Evolutionary conservation across 129 eudicot species (phyloP).

Genomic region (Ambrosia trifida): DNA sequence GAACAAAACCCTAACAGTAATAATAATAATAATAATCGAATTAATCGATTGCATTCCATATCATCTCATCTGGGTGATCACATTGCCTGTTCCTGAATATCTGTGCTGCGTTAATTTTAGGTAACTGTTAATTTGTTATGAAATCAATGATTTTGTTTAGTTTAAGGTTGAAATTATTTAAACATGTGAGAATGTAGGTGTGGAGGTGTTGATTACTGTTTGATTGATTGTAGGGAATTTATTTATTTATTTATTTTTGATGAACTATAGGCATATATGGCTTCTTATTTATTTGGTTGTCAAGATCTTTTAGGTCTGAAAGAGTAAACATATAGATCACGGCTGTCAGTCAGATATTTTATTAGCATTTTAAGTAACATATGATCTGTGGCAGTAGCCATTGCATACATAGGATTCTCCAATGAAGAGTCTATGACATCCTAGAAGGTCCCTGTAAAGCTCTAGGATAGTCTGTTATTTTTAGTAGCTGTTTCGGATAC

Average conservation of each 20-base stretch:
- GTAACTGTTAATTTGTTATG: slow-evolving; percentile 1
- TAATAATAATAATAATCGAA: not conserved
- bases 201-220: slow-evolving; percentile 13
- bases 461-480: not conserved
- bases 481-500: not conserved
- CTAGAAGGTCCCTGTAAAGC: slow-evolving; percentile 1
- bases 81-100: slow-evolving; percentile 29
- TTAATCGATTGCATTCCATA: slow-evolving; percentile 18
- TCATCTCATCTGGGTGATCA: slow-evolving; percentile 21
- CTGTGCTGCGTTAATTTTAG: slow-evolving; percentile 8
- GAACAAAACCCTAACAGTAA: slow-evolving; percentile 36
- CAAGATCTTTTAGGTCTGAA: not conserved
- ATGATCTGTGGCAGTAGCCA: slow-evolving; percentile 12
- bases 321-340: not conserved
- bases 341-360: not conserved
- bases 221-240: slow-evolving; percentile 8
- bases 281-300: not conserved
- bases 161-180: slow-evolving; percentile 15
- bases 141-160: slow-evolving; percentile 9
- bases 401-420: slow-evolving; percentile 6
- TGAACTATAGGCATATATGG: not conserved
- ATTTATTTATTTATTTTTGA: not conserved
- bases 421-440: not conserved
- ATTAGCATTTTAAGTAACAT: slow-evolving; percentile 11
- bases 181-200: slow-evolving; percentile 19